A percentile compares a stretch with the other conserved stretches of the same genome.
These are phyloP conservation scores for Cinchona pubescens DNA, from an alignment of 257 asterid species.

Conservation along the genomic window DNA sequence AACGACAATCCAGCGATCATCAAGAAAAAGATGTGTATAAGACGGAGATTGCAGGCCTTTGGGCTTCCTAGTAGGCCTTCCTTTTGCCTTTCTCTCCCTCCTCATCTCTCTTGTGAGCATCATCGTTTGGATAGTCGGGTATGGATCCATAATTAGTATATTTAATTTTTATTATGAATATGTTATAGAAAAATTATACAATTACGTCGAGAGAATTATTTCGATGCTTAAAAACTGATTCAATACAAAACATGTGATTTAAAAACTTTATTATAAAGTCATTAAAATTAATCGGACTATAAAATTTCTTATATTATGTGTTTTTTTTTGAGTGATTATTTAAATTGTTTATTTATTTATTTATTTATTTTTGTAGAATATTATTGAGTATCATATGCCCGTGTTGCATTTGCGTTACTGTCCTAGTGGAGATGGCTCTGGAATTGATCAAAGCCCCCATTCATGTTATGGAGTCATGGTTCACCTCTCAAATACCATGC, in stretches of 20 bases:
- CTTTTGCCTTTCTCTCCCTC: constrained; percentile 59
- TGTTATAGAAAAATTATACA: too few species aligned
- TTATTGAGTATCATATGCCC: constrained; percentile 57
- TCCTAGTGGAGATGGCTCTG: constrained; percentile 53
- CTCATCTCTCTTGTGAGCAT: constrained; percentile 49
- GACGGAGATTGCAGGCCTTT: constrained; percentile 58
- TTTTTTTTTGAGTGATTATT: too few species aligned
- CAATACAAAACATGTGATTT: too few species aligned
- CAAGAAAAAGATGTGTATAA: constrained; percentile 36
- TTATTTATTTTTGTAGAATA: constrained; percentile 26
- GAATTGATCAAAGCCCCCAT: constrained; percentile 63
- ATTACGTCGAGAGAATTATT: too few species aligned
- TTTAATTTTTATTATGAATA: background rate
- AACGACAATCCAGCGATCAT: background rate
- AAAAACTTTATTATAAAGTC: too few species aligned
- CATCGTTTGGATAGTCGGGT: constrained; percentile 62
- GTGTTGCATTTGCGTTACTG: constrained; percentile 58
- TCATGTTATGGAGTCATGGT: constrained; percentile 63
- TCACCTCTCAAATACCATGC: constrained; percentile 55
- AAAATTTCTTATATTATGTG: too few species aligned
- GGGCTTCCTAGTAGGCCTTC: constrained; percentile 54
- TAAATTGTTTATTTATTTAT: background rate
- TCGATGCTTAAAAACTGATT: too few species aligned
- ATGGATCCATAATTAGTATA: too few species aligned
- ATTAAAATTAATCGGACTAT: too few species aligned